These are phyloP conservation scores for Eutrema heterophyllum DNA, from an alignment of 345 rosid species.

Conservation along the genomic window DNA sequence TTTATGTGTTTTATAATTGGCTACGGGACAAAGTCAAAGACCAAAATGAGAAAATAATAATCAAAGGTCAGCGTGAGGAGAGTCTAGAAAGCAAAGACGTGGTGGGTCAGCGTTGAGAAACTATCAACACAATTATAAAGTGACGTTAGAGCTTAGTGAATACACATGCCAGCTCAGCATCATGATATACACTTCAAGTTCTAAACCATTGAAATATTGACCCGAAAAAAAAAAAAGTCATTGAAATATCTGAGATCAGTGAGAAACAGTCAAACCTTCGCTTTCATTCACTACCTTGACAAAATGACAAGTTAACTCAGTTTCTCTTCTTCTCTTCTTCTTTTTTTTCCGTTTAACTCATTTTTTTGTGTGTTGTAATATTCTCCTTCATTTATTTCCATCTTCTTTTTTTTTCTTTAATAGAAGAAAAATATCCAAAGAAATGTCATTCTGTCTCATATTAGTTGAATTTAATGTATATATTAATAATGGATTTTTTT, in stretches of 20 bases:
- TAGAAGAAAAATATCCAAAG: background rate
- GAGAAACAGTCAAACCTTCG: background rate
- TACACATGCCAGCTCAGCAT: conserved; percentile 11
- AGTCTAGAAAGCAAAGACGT: conserved; percentile 3
- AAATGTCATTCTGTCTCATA: background rate
- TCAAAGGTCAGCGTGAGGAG: conserved; percentile 5
- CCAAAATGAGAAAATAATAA: background rate
- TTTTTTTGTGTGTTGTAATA: no score
- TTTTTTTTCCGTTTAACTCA: no score
- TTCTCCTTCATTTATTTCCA: background rate
- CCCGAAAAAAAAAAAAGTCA: background rate
- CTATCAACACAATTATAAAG: conserved; percentile 14
- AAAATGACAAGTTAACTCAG: background rate
- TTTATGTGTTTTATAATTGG: background rate
- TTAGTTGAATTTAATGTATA: background rate
- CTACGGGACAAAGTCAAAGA: conserved; percentile 8
- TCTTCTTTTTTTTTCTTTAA: background rate
- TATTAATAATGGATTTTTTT: background rate
- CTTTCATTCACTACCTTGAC: background rate
- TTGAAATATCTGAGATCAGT: background rate
- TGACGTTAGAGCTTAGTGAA: conserved; percentile 13
- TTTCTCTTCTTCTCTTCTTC: no score
- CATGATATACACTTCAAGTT: background rate
- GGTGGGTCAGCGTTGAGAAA: conserved; percentile 25
- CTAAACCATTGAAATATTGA: conserved; percentile 6